phyloP scores from a whole-genome alignment of 352 stramenopile species.

The Thalassiosira hispida region DNA sequence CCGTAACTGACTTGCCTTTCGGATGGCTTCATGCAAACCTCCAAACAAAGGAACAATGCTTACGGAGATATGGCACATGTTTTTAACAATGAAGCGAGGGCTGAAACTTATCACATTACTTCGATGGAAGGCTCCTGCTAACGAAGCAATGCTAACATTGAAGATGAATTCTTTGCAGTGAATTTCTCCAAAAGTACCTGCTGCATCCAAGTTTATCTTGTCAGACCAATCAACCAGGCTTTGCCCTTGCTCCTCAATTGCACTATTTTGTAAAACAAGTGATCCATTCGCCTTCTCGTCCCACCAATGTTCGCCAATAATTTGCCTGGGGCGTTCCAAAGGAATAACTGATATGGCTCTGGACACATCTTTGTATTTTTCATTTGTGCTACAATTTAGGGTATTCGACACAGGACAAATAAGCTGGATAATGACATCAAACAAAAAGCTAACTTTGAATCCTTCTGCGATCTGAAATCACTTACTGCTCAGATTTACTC shows the following conservation, averaged over 20 bases:
- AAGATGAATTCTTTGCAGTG: conserved; percentile 43
- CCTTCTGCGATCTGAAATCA: no score
- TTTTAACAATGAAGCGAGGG: conserved; percentile 56
- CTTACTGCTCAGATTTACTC: conserved; percentile 27
- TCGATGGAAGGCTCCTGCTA: conserved; percentile 48
- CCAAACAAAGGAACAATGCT: conserved; percentile 36
- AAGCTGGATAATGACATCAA: no score
- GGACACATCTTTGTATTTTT: conserved; percentile 45
- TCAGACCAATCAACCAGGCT: conserved; percentile 31
- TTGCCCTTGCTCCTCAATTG: background rate
- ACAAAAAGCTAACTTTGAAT: no score
- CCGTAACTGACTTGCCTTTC: conserved; percentile 26
- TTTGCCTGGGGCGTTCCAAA: conserved; percentile 35
- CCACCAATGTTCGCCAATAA: conserved; percentile 28
- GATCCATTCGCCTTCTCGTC: conserved; percentile 28
- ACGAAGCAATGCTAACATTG: conserved; percentile 33
- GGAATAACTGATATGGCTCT: conserved; percentile 34
- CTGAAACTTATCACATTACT: conserved; percentile 48
- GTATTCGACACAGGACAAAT: no score
- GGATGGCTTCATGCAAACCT: conserved; percentile 24
- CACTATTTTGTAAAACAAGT: conserved; percentile 25
- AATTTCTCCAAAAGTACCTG: conserved; percentile 46
- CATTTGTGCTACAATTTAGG: conserved; percentile 20
- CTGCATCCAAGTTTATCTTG: conserved; percentile 49
- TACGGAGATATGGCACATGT: conserved; percentile 45